Percentiles rank a stretch among this genome's conserved stretches.
Conservation (phyloP, 495 filamentous ascomycete species). For the Thermothielavioides terrestris region DNA sequence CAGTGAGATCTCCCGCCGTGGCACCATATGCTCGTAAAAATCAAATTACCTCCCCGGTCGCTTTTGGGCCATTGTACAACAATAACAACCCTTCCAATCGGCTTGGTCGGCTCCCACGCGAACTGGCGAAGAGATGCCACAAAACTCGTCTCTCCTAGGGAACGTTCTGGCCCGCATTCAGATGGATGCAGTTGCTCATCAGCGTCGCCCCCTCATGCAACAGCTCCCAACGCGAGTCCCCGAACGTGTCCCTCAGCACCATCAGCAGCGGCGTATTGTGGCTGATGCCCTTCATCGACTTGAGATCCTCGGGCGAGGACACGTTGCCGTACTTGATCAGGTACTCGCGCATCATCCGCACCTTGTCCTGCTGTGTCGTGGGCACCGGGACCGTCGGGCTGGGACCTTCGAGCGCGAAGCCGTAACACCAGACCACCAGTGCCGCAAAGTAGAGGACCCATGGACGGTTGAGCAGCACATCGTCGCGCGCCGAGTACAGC, state of each 20-base stretch:
- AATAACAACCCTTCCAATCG: no score
- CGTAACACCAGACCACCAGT: slow-evolving; percentile 92
- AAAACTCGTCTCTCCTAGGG: no score
- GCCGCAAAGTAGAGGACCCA: slow-evolving; percentile 97
- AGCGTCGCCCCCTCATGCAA: slow-evolving; percentile 76
- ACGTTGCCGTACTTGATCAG: slow-evolving; percentile 65
- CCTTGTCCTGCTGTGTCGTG: slow-evolving; percentile 52
- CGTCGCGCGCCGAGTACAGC: slow-evolving; percentile 74
- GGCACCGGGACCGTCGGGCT: slow-evolving; percentile 43
- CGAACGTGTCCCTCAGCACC: slow-evolving; percentile 73
- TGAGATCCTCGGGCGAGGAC: slow-evolving; percentile 72
- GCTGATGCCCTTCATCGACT: slow-evolving; percentile 67
- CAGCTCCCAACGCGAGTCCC: slow-evolving; percentile 81
- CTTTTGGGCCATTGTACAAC: no score
- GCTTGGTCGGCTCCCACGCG: no score
- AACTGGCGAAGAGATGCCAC: no score
- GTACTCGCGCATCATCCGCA: slow-evolving; percentile 71
- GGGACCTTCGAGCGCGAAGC: slow-evolving; percentile 81
- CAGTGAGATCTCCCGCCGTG: no score
- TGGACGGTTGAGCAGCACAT: slow-evolving; percentile 82
- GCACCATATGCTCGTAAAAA: no score
- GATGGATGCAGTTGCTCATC: slow-evolving; percentile 65
- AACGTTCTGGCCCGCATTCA: slow-evolving; percentile 33
- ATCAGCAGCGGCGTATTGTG: slow-evolving; percentile 73
- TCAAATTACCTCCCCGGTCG: no score